Evolutionary conservation across 768 basidiomycete species (phyloP).

Genomic region (Cystofilobasidium macerans): DNA sequence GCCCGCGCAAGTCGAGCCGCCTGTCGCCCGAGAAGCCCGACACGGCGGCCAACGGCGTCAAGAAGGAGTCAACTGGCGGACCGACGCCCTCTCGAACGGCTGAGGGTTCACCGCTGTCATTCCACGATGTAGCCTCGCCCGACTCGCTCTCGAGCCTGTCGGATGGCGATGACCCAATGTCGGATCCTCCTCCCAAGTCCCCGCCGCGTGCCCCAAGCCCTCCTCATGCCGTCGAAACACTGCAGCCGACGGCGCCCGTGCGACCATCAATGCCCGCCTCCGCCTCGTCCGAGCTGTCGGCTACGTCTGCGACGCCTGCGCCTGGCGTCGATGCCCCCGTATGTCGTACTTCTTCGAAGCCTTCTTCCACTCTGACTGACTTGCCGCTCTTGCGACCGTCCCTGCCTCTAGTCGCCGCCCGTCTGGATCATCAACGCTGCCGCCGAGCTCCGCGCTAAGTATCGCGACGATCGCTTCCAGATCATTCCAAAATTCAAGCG

Average conservation of each 20-base stretch:
- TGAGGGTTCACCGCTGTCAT: slow-evolving; percentile 27
- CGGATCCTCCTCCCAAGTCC: no score
- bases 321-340: not conserved
- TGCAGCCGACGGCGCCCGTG: not conserved
- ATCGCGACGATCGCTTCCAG: slow-evolving; percentile 73
- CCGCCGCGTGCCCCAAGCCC: not conserved
- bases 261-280: not conserved
- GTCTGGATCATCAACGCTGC: slow-evolving; percentile 62
- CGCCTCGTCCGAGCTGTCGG: slow-evolving; percentile 28
- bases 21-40: slow-evolving; percentile 7
- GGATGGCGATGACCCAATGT: no score
- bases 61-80: slow-evolving; percentile 1
- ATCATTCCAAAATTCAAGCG: slow-evolving; percentile 50
- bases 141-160: slow-evolving; percentile 20
- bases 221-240: not conserved
- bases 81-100: slow-evolving; percentile 4
- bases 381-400: slow-evolving; percentile 1
- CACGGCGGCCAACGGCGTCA: slow-evolving; percentile 28
- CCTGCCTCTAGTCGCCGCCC: slow-evolving; percentile 45
- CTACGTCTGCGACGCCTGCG: slow-evolving; percentile 38
- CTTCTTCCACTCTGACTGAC: not conserved
- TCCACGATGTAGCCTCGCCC: slow-evolving; percentile 30
- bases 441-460: slow-evolving; percentile 55
- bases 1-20: not conserved
- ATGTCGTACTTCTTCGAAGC: not conserved